Percentiles rank a stretch among this genome's conserved stretches.
Conservation (phyloP, 2,329 filamentous ascomycete genomes). For the Geosmithia flava region DNA sequence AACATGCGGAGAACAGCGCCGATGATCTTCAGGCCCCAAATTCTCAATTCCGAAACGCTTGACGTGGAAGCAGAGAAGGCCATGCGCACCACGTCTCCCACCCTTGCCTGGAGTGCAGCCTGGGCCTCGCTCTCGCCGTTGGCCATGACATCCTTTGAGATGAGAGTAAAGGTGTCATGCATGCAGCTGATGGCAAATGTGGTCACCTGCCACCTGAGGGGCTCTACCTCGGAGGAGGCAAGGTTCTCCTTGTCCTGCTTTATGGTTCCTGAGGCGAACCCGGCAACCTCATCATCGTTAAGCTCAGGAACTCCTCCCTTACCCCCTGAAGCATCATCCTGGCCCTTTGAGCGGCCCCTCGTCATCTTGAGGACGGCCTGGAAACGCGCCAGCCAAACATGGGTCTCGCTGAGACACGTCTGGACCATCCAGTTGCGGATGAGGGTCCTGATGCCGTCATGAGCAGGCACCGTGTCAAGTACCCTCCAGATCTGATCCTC, state of each 20-base stretch:
- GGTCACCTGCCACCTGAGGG: constrained; percentile 88
- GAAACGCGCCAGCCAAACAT: constrained; percentile 77
- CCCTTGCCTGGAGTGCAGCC: constrained; percentile 62
- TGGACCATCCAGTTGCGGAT: constrained; percentile 90
- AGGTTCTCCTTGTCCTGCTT: constrained; percentile 42
- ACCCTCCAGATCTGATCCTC: constrained; percentile 90
- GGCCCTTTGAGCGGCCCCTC: constrained; percentile 50
- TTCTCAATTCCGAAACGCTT: constrained; percentile 75
- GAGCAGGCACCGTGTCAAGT: constrained; percentile 63
- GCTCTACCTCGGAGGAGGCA: constrained; percentile 58
- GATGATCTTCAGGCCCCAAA: constrained; percentile 88
- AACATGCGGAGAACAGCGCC: constrained; percentile 92
- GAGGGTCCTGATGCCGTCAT: constrained; percentile 74
- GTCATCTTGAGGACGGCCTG: constrained; percentile 86
- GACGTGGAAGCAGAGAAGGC: constrained; percentile 96
- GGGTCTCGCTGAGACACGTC: constrained; percentile 68
- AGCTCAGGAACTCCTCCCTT: constrained; percentile 54
- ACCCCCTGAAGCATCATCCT: constrained; percentile 31
- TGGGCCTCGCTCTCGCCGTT: constrained; percentile 72
- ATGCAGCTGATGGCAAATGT: constrained; percentile 89
- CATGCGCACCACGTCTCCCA: constrained; percentile 91
- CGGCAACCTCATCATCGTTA: constrained; percentile 91
- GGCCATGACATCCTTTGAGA: constrained; percentile 65
- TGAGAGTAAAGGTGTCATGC: constrained; percentile 66
- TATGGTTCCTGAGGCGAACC: constrained; percentile 60